Evolutionary conservation across 768 basidiomycete genomes (phyloP).

Genomic region (Kwoniella europaea): DNA sequence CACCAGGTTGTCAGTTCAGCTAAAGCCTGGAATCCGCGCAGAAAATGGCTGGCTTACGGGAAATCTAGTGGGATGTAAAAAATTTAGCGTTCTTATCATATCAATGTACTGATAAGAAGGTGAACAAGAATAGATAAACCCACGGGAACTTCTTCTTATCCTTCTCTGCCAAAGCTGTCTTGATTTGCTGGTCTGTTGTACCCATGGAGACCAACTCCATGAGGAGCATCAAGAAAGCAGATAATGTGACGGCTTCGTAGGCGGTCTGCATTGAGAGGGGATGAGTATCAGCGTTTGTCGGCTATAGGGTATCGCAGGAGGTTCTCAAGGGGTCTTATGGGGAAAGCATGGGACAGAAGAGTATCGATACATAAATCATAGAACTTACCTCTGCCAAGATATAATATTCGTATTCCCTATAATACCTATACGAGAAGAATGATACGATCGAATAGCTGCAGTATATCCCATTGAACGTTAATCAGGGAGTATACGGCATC

Average conservation of each 20-base stretch:
- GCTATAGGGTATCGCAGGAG: no score
- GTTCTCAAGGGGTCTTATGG: neutral
- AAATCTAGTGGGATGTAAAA: constrained; percentile 14
- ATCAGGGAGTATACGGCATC: neutral
- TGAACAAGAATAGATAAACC: constrained; percentile 60
- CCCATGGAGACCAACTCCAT: constrained; percentile 83
- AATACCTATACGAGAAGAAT: constrained; percentile 49
- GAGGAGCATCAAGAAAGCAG: constrained; percentile 82
- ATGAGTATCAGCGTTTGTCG: no score
- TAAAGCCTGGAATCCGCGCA: neutral
- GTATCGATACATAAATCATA: neutral
- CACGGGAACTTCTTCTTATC: constrained; percentile 73
- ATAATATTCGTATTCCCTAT: constrained; percentile 47
- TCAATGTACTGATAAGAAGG: constrained; percentile 48
- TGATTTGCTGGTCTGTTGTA: constrained; percentile 67
- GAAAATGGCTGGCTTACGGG: constrained; percentile 19
- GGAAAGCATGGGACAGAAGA: neutral
- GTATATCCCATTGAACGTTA: no score
- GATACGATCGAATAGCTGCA: constrained; percentile 40
- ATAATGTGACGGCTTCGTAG: constrained; percentile 73
- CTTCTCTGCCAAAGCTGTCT: constrained; percentile 74
- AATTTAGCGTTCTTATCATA: neutral
- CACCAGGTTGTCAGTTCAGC: neutral
- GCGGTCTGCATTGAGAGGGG: constrained; percentile 30
- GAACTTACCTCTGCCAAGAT: constrained; percentile 38